Conservation (phyloP, 208 protist species). For the Leishmania mexicana region DNA sequence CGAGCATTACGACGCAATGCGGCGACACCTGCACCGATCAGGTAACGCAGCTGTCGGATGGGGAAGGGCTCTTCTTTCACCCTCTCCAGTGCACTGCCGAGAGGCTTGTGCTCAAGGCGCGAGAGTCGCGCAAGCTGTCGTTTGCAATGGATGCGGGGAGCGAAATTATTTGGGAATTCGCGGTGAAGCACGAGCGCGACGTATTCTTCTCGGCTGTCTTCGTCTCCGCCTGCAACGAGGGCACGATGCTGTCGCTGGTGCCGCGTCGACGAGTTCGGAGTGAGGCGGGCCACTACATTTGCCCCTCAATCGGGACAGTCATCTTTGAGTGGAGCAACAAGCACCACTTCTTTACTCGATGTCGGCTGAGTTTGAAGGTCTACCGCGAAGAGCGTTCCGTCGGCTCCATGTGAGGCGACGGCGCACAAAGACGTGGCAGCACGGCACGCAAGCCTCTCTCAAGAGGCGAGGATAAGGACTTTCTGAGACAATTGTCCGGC, state of each 20-base stretch:
- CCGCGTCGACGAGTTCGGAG: conserved; percentile 22
- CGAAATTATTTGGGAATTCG: conserved; percentile 75
- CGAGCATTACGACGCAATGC: neutral
- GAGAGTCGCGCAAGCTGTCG: conserved; percentile 31
- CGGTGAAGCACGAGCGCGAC: conserved; percentile 30
- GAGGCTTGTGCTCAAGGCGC: conserved; percentile 31
- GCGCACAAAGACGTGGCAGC: neutral
- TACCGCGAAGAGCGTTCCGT: conserved; percentile 27
- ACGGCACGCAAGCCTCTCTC: neutral
- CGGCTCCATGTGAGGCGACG: neutral
- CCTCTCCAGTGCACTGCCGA: conserved; percentile 26
- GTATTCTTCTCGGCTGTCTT: conserved; percentile 59
- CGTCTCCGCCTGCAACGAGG: conserved; percentile 34
- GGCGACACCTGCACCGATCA: conserved; percentile 1
- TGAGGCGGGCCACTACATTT: conserved; percentile 65
- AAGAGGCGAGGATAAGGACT: neutral
- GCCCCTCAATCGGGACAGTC: conserved; percentile 36
- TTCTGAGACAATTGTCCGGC: neutral
- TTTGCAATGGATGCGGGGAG: conserved; percentile 37
- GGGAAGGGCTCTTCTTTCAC: neutral
- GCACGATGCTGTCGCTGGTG: conserved; percentile 36
- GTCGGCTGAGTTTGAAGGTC: conserved; percentile 41
- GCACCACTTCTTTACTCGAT: conserved; percentile 20
- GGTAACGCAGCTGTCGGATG: neutral
- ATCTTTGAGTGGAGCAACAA: conserved; percentile 70